Evolutionary conservation across 768 basidiomycete species (phyloP), one percentile per base, ranked within the genome.

Genomic region (Leccinellum albellum): DNA sequence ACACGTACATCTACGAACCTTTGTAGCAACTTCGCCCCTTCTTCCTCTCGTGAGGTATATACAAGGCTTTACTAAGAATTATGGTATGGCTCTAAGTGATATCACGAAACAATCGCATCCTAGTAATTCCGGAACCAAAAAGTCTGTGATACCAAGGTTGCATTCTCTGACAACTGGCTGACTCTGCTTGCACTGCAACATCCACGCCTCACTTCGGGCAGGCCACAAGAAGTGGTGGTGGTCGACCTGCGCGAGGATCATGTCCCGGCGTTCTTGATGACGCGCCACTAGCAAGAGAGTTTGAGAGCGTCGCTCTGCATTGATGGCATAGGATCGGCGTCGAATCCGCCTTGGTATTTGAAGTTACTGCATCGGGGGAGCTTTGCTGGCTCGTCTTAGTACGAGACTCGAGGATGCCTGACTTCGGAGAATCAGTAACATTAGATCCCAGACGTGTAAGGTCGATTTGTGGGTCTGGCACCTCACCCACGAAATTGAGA

Each of bases 131-230:
- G 33, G 17, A 35, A 14, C 14, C 15, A 35, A 15, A 35, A 35
- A 12, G 33, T 14, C 15, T 6, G 15, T 1, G 33, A 35, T 35
- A n/a, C n/a, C 40, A 42, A 42, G n/a, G 17, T 26, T 28, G 46
- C 8, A 26, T 47, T 37, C 58, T 32, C 6, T 54, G 3, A 58
- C 24, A 15, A 37, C 56, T 3, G 37, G 28, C 40, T 56, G 60
- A 55, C 67, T 57, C 20, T 64, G 66, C 52, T 66, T 70, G 24
- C 70, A 70, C 17, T 70, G 61, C 46, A 70, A 51, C 54, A 64
- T 57, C 12, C 13, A 32, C 31, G 61, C 55, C 55, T 67, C 33
- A 51, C 42, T 13, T 57, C 54, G 6, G 44, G 40, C 20, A 37
- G 6, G 54, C 21, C 29, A 60, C 58, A 1, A 49, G 24, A 3